Evolutionary conservation across 495 filamentous ascomycete genomes (phyloP).

Genomic region (Penicillium ucsense): DNA sequence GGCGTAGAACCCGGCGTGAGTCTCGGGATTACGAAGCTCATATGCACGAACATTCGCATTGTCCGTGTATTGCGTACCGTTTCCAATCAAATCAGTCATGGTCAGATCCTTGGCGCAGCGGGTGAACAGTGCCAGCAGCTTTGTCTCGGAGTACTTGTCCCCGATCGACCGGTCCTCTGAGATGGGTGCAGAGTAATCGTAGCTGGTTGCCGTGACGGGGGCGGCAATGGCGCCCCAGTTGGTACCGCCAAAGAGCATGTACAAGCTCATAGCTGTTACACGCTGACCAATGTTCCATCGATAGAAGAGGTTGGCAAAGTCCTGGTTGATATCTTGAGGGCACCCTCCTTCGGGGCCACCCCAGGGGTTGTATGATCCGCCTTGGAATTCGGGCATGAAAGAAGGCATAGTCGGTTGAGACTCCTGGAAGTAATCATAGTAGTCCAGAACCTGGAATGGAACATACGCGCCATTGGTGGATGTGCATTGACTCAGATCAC

Average conservation of each 20-base stretch:
- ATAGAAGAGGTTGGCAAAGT: constrained; percentile 53
- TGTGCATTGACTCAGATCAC: constrained; percentile 45
- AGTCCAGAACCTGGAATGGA: constrained; percentile 40
- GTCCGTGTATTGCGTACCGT: constrained; percentile 47
- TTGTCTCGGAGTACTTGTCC: constrained; percentile 52
- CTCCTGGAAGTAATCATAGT: constrained; percentile 47
- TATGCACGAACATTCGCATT: constrained; percentile 36
- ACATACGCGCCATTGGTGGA: constrained; percentile 46
- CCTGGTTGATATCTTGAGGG: constrained; percentile 33
- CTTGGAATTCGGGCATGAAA: constrained; percentile 56
- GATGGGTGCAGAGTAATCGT: constrained; percentile 53
- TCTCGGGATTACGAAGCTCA: constrained; percentile 47
- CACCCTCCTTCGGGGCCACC: constrained; percentile 45
- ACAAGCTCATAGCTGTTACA: constrained; percentile 43
- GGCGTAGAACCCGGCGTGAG: constrained; percentile 47
- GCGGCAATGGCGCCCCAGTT: constrained; percentile 46
- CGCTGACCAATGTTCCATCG: constrained; percentile 46
- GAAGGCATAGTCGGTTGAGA: constrained; percentile 41
- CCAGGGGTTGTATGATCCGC: constrained; percentile 56
- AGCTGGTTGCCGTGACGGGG: constrained; percentile 39
- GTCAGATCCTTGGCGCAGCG: constrained; percentile 44
- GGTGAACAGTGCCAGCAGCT: constrained; percentile 47
- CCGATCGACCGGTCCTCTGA: constrained; percentile 47
- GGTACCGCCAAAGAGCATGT: constrained; percentile 55
- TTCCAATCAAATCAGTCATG: constrained; percentile 42